Conservation (phyloP, 2,329 filamentous ascomycete genomes). For the Aplosporella prunicola region DNA sequence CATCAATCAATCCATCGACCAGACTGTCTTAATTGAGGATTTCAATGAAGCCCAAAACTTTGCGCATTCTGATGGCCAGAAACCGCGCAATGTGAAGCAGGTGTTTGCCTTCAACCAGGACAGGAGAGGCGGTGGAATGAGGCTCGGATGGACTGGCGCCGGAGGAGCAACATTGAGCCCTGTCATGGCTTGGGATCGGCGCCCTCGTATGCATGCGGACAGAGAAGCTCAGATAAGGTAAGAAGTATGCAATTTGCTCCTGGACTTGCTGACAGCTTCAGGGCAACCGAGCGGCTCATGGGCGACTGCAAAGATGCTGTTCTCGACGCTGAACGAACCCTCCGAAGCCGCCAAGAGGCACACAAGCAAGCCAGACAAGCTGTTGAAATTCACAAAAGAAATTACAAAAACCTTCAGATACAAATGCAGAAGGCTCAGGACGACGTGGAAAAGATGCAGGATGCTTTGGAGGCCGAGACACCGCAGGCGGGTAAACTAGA, state of each 20-base stretch:
- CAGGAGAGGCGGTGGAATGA: constrained; percentile 47
- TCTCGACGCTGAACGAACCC: constrained; percentile 17
- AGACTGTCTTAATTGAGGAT: constrained; percentile 66
- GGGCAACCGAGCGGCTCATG: constrained; percentile 30
- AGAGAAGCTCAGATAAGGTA: constrained; percentile 55
- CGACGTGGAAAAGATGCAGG: constrained; percentile 51
- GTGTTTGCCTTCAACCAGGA: constrained; percentile 57
- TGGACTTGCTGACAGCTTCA: background rate
- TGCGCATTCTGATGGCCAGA: constrained; percentile 56
- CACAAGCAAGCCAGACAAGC: constrained; percentile 42
- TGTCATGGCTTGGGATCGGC: constrained; percentile 43
- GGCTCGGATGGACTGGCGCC: constrained; percentile 37
- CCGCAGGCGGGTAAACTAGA: constrained; percentile 51
- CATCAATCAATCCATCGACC: constrained; percentile 74
- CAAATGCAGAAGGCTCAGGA: constrained; percentile 53
- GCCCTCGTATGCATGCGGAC: constrained; percentile 72
- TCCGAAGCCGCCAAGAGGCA: constrained; percentile 30
- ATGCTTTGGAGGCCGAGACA: constrained; percentile 49
- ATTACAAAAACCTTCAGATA: constrained; percentile 42
- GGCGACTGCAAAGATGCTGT: constrained; percentile 37
- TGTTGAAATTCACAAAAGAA: constrained; percentile 41
- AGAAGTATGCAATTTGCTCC: constrained; percentile 4
- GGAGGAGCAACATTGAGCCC: constrained; percentile 44
- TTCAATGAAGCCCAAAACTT: constrained; percentile 57
- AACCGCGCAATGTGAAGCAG: constrained; percentile 60